Base-by-base conservation (phyloP, 2,329 filamentous ascomycete species). In the Pseudofabraea citricarpa region DNA sequence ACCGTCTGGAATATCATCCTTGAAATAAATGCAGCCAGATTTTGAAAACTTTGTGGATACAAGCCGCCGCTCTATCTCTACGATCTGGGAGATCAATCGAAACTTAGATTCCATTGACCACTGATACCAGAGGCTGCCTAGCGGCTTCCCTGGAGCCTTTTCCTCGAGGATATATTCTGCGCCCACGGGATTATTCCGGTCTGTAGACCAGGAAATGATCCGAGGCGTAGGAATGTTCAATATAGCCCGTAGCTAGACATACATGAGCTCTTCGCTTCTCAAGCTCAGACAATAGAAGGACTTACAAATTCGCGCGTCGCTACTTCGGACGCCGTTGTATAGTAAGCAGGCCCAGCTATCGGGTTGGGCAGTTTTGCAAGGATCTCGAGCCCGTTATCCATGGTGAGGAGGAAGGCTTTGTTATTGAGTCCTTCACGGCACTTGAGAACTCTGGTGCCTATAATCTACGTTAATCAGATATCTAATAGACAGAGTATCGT, bases 391-490 rank as follows among this genome's bases (percentile, higher is more conserved):
- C 54, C 54, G 39, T 54, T 40, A 41, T 50, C 43, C 54, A 61
- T 55, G 5, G 52, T 57, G 29, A 61, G 40, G 5, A 56, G 21
- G 27, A 52, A 56, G 42, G 40, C 51, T 36, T 59, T 61, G 36
- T 58, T 60, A 45, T 48, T 51, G 20, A 56, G 42, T 18, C 56
- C 56, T 49, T 60, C 55, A 3, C 46, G n/a, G n/a, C n/a, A 56
- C 33, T 56, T 59, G 9, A 53, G 32, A 36, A 49, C 38, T 42
- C 22, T 22, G 22, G 40, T 46, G 20, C 46, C 46, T 46, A 19
- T 13, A 38, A 19, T 46, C 19, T n/a, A 21, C 43, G 24, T 46
- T 24, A 46, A 40, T 47, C 22, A 40, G 2, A 16, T 40, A 39
- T 6, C 15, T 47, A 36, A 46, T 42, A 19, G 19, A 15, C 31